Evolutionary conservation across 108 stramenopile genomes (phyloP).

Genomic region (Mayamaea pseudoterrestris): DNA sequence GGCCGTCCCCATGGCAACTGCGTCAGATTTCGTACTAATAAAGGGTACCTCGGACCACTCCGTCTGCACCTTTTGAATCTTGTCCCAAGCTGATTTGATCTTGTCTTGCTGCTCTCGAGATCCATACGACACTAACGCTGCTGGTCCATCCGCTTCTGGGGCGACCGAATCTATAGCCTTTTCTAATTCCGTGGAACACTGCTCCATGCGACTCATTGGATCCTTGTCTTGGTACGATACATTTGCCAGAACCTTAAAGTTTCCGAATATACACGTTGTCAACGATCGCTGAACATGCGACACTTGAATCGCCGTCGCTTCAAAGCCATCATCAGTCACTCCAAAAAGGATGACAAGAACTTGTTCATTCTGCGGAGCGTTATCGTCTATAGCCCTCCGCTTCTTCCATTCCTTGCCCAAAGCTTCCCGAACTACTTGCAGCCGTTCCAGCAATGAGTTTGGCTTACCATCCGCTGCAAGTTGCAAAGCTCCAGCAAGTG

Average conservation of each 20-base stretch:
- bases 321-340: constrained; percentile 25
- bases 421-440: constrained; percentile 11
- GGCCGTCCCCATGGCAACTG: constrained; percentile 54
- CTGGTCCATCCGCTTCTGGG: constrained; percentile 58
- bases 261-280: constrained; percentile 23
- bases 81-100: constrained; percentile 21
- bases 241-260: constrained; percentile 37
- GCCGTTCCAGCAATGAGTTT: constrained; percentile 12
- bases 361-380: constrained; percentile 22
- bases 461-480: constrained; percentile 14
- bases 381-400: constrained; percentile 16
- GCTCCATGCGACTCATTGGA: constrained; percentile 32
- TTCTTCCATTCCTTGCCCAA: constrained; percentile 19
- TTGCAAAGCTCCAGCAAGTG: constrained; percentile 39
- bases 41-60: constrained; percentile 54
- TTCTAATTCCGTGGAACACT: constrained; percentile 39
- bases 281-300: constrained; percentile 17
- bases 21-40: constrained; percentile 38
- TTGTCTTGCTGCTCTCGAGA: constrained; percentile 33
- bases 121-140: constrained; percentile 58
- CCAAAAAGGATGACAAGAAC: constrained; percentile 29
- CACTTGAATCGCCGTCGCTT: constrained; percentile 37
- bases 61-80: constrained; percentile 13
- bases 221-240: constrained; percentile 34
- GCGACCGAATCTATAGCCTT: constrained; percentile 35